Percentiles rank a stretch among this genome's conserved stretches.
These are phyloP conservation scores for Carex pumila DNA, from an alignment of 176 grass and related monocot genomes.

Conservation along the genomic window DNA sequence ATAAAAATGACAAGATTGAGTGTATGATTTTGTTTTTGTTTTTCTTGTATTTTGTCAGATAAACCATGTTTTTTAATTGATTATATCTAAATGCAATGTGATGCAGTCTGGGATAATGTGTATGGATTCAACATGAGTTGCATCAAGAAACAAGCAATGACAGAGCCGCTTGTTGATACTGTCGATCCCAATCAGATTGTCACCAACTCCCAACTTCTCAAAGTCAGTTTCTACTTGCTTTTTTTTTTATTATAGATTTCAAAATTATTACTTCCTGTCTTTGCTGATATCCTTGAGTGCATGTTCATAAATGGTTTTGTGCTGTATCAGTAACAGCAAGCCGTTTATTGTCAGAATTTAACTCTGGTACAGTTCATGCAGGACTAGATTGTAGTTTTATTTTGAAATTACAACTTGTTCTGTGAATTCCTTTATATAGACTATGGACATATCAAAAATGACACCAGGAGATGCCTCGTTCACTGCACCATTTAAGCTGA, in stretches of 20 bases:
- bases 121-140: conserved; percentile 99
- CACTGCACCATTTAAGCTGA: conserved; percentile 83
- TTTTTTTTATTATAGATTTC: background rate
- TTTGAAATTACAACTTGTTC: conserved; percentile 5
- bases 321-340: background rate
- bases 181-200: conserved; percentile 86
- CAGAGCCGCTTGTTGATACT: conserved; percentile 90
- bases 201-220: conserved; percentile 77
- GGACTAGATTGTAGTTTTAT: background rate
- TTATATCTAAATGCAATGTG: background rate
- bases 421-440: conserved; percentile 36
- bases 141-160: conserved; percentile 94
- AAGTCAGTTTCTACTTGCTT: conserved; percentile 31
- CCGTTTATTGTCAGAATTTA: background rate
- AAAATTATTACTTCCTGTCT: background rate
- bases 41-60: background rate
- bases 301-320: background rate
- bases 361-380: background rate
- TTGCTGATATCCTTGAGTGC: background rate
- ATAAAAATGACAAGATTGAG: conserved; percentile 93
- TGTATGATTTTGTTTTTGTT: conserved; percentile 38
- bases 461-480: conserved; percentile 68
- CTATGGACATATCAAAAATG: conserved; percentile 98
- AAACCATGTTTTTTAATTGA: background rate
- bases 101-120: conserved; percentile 84